Conservation (phyloP, 2,329 filamentous ascomycete species). For the Pyrenophora tritici-repentis region DNA sequence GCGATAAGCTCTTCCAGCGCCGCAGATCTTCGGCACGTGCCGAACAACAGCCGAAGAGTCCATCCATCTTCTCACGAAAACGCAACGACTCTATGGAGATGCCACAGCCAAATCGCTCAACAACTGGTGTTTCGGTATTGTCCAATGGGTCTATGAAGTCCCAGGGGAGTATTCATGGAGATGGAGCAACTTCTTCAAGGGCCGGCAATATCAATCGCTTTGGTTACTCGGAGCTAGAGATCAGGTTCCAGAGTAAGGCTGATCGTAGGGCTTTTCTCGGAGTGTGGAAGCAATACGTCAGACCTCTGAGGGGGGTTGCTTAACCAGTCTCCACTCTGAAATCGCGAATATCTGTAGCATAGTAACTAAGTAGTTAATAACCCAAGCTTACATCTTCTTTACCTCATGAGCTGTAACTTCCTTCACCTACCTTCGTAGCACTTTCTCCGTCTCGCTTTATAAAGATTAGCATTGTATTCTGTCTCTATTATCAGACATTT, state of each 20-base stretch:
- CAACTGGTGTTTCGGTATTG: conserved; percentile 19
- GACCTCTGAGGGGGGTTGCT: conserved; percentile 14
- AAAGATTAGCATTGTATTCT: no score
- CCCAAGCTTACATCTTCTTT: not conserved
- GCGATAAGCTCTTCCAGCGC: conserved; percentile 33
- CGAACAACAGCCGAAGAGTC: conserved; percentile 2
- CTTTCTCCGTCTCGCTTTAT: no score
- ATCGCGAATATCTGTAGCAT: not conserved
- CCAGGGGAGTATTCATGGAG: conserved; percentile 14
- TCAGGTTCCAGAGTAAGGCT: conserved; percentile 33
- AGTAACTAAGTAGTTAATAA: not conserved
- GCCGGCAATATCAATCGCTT: conserved; percentile 31
- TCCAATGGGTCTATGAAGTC: conserved; percentile 20
- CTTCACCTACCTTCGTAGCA: no score
- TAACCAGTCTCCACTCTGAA: not conserved
- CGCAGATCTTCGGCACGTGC: conserved; percentile 23
- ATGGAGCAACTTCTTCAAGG: conserved; percentile 1
- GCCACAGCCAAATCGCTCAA: conserved; percentile 9
- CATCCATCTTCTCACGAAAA: conserved; percentile 4
- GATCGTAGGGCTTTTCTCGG: conserved; percentile 36
- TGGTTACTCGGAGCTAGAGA: conserved; percentile 35
- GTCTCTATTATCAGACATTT: no score
- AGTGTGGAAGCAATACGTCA: conserved; percentile 34
- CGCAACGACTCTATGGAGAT: conserved; percentile 18
- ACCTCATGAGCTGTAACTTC: no score